Evolutionary conservation across 148 eudicot genomes (phyloP), one percentile per base, ranked within the genome.

Genomic region (Rhododendron henanense): DNA sequence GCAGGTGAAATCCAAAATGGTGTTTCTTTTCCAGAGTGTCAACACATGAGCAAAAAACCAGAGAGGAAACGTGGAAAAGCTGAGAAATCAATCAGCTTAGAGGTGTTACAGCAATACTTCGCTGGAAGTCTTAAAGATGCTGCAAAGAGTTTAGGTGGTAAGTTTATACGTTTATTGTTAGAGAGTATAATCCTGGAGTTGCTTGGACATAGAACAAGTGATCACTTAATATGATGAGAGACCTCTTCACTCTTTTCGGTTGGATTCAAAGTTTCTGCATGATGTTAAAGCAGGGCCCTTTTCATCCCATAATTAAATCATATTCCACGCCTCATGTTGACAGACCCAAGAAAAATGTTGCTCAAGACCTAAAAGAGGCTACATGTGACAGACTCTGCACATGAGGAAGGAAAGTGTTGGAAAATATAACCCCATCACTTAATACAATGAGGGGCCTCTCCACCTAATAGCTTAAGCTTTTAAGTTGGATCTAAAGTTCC

Each of bases 121-220:
- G 92, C 97, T 45, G 97, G 96, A 85, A 95, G 97, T 87, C 96
- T 95, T 19, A 95, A 96, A 90, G 97, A 96, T 88, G 99, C 98
- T 84, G 99, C 99, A 51, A 93, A 95, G 88, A 90, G 90, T 86
- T 95, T 96, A 71, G 98, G 98, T 78, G 98, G 99, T 96, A 93
- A 37, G 90, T 75, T 45, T 79, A 37, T 87, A 39, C 4, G 75
- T 44, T 75, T 16, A 44, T 15, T 25, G 75, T 69, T 11, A 31
- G 37, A 14, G 0, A 31, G 39, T 71, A 69, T 69, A 71, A 71
- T 71, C 39, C 41, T 0, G 11, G 18, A 31, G 28, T 71, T 71
- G 41, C 76, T 13, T 71, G 41, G 41, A 71, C 76, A 13, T 4
- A 14, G 76, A 33, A 14, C 76, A 33, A 71, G 41, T 71, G 76